A percentile compares a stretch with the other conserved stretches of the same genome.
These are phyloP conservation scores for Cystobasidiopsis lactophilus DNA, from an alignment of 768 basidiomycete genomes.

Conservation along the genomic window DNA sequence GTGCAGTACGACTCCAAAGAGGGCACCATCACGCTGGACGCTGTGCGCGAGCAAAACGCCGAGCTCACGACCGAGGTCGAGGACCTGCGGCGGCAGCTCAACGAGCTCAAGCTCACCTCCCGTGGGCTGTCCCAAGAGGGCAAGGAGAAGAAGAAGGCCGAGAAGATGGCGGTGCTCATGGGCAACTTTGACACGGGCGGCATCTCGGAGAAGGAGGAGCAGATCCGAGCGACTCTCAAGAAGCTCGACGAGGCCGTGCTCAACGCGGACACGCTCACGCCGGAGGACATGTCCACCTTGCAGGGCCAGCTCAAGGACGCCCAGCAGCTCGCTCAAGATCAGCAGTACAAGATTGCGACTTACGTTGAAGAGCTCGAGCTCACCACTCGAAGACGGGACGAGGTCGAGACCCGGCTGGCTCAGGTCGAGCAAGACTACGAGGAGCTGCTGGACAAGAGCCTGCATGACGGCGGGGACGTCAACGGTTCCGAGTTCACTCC, in stretches of 20 bases:
- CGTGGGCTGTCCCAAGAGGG: slow-evolving; percentile 76
- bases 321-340: slow-evolving; percentile 63
- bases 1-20: slow-evolving; percentile 94
- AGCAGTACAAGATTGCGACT: slow-evolving; percentile 67
- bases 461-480: slow-evolving; percentile 65
- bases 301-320: slow-evolving; percentile 73
- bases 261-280: slow-evolving; percentile 35
- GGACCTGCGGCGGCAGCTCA: slow-evolving; percentile 48
- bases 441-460: slow-evolving; percentile 84
- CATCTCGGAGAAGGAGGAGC: slow-evolving; percentile 87
- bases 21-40: slow-evolving; percentile 72
- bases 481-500: slow-evolving; percentile 24
- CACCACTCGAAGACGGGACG: slow-evolving; percentile 55
- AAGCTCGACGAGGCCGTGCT: slow-evolving; percentile 54
- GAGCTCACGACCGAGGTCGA: slow-evolving; percentile 74
- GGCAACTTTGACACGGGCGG: slow-evolving; percentile 93
- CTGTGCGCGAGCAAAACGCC: slow-evolving; percentile 77
- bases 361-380: slow-evolving; percentile 83
- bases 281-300: slow-evolving; percentile 59
- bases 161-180: slow-evolving; percentile 99
- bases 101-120: slow-evolving; percentile 56
- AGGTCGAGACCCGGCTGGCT: slow-evolving; percentile 59
- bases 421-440: slow-evolving; percentile 84
- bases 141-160: slow-evolving; percentile 95
- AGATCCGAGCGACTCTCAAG: slow-evolving; percentile 56